Evolutionary conservation across 2,329 filamentous ascomycete species (phyloP), one percentile per base, ranked within the genome.

Genomic region (Trichocomaceae sp.): DNA sequence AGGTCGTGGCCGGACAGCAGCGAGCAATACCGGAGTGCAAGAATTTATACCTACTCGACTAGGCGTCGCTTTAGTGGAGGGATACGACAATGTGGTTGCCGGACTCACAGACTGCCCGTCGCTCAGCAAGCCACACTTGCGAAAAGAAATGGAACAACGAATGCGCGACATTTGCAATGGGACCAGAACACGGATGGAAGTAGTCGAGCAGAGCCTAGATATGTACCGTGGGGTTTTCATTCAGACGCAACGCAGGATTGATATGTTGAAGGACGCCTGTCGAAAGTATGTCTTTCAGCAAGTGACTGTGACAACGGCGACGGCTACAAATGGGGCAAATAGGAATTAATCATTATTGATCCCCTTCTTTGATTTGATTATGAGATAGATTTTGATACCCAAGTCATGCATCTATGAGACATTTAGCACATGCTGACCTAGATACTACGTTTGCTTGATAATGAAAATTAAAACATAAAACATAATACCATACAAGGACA

Each of bases 151-250:
- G 90, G 93, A 99, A 72, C 75, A 90, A 58, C 89, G 90, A 69
- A 96, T 99, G 92, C 93, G 91, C 69, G 89, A 88, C 56, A 96
- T 99, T 55, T 97, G 93, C 72, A 90, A 92, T 57, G 93, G 93
- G 23, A 84, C 82, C 50, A 87, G 84, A 60, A 88, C 85, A 33
- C 86, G 83, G 64, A 79, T 82, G 52, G 81, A 83, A 19, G 88
- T 99, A 47, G 80, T 99, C 42, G 79, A 84, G 53, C 86, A 95
- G 69, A 96, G 87, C 67, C 77, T 99, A 54, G 82, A 85, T 58
- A 89, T 93, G 75, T 99, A 97, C 70, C 84, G 86, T 50, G 83
- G 85, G 52, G 89, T 96, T 13, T 99, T 92, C 72, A 77, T 86
- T 62, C 87, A 91, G 65, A 91, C 90, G 1, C 82, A 85, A 63